Conservation (phyloP, 768 basidiomycete genomes). For the Trametopsis cervina region DNA sequence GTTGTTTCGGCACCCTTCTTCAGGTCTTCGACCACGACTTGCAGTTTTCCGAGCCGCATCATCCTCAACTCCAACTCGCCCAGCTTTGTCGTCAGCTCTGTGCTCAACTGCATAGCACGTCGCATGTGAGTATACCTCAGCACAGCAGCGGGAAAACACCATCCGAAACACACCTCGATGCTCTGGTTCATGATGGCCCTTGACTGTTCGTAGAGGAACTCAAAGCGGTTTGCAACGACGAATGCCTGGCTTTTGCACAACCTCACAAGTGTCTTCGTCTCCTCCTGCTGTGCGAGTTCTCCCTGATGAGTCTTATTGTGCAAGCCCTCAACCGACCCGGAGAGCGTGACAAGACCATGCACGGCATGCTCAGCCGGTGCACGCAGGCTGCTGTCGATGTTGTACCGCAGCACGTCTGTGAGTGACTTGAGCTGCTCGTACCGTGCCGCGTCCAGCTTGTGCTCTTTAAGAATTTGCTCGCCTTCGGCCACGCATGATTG, state of each 20-base stretch:
- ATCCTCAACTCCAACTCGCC: not conserved
- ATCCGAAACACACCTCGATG: not conserved
- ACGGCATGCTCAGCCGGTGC: not conserved
- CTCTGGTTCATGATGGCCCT: not conserved
- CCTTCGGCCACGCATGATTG: not conserved
- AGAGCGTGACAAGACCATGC: not conserved
- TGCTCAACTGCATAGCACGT: not conserved
- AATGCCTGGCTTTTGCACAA: not conserved
- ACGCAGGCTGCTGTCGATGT: not conserved
- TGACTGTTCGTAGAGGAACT: not conserved
- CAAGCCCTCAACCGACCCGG: not conserved
- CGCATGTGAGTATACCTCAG: not conserved
- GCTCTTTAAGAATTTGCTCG: not conserved
- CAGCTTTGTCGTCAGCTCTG: not conserved
- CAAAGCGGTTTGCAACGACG: not conserved
- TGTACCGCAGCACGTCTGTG: not conserved
- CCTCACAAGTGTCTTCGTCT: not conserved
- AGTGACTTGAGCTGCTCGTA: not conserved
- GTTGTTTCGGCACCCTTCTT: not conserved
- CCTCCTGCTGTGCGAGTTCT: not conserved
- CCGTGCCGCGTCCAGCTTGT: not conserved
- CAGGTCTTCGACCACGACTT: not conserved
- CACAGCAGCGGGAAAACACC: not conserved
- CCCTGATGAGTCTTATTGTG: not conserved
- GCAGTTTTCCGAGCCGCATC: not conserved